Evolutionary conservation across 495 filamentous ascomycete species (phyloP).

Genomic region (Aspergillus nidulans): DNA sequence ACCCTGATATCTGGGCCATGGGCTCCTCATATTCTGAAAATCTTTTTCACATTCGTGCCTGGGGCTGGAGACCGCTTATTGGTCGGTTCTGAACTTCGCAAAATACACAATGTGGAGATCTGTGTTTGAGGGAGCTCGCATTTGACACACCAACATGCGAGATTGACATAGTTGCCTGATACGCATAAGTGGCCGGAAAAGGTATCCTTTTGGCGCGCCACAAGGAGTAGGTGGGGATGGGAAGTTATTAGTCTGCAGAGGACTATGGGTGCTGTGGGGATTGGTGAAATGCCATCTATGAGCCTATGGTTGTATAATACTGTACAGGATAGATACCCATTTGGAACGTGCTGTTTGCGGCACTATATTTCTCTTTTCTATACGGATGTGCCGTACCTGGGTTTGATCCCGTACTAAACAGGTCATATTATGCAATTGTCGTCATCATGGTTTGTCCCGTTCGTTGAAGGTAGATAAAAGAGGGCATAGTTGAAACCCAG

Average conservation of each 20-base stretch:
- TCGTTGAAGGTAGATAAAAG: neutral
- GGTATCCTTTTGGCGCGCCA: neutral
- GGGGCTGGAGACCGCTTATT: too few species aligned
- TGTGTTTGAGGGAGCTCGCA: neutral
- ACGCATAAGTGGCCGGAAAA: neutral
- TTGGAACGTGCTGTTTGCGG: neutral
- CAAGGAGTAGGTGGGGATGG: neutral
- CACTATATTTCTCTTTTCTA: neutral
- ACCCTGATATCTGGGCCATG: too few species aligned
- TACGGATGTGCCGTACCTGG: neutral
- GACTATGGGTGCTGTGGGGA: too few species aligned
- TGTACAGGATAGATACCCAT: neutral
- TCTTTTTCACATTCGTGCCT: too few species aligned
- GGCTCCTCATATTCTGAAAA: too few species aligned
- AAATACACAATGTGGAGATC: neutral
- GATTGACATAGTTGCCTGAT: neutral
- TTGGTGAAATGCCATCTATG: neutral
- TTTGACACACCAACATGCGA: neutral
- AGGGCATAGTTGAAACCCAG: neutral
- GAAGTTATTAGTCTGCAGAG: neutral
- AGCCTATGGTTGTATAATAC: neutral
- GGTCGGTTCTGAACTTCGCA: too few species aligned
- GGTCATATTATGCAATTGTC: neutral
- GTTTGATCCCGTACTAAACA: neutral
- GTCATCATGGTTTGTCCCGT: neutral